phyloP scores from a whole-genome alignment of 2,329 filamentous ascomycete species.

The Hypocreales sp. region DNA sequence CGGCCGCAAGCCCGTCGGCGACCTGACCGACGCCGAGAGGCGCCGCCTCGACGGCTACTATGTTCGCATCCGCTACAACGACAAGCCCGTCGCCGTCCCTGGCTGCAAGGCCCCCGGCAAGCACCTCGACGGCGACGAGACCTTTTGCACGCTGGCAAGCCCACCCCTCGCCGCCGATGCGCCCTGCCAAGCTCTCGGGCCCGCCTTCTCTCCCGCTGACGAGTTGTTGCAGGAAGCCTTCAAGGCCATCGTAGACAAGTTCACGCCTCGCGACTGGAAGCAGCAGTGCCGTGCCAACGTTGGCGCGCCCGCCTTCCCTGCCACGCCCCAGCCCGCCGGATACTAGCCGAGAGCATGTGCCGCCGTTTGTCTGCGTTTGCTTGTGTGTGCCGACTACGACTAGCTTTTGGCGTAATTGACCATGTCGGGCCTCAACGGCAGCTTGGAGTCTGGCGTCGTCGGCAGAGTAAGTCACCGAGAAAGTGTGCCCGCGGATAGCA shows the following conservation, averaged over 20 bases:
- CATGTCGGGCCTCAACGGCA: too few relatives aligned
- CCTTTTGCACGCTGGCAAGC: conserved; percentile 74
- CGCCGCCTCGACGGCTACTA: conserved; percentile 58
- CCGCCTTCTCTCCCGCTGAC: too few relatives aligned
- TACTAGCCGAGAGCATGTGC: too few relatives aligned
- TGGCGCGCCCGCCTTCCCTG: conserved; percentile 27
- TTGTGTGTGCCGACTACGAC: too few relatives aligned
- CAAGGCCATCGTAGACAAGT: conserved; percentile 83
- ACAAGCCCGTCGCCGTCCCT: conserved; percentile 64
- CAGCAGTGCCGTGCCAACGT: conserved; percentile 32
- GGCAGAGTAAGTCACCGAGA: too few relatives aligned
- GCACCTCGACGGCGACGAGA: conserved; percentile 73
- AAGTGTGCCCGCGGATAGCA: too few relatives aligned
- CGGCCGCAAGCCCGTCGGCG: conserved; percentile 40
- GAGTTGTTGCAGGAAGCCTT: conserved; percentile 76
- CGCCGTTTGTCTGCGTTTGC: too few relatives aligned
- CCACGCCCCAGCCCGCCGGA: conserved; percentile 35
- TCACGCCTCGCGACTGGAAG: conserved; percentile 68
- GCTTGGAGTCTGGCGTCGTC: too few relatives aligned
- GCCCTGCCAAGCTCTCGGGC: too few relatives aligned
- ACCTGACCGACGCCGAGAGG: conserved; percentile 42
- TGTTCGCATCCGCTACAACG: conserved; percentile 85
- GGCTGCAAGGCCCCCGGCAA: conserved; percentile 65
- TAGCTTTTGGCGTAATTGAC: too few relatives aligned
- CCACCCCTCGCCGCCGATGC: too few relatives aligned